Percentiles rank a stretch among this genome's conserved stretches.
phyloP scores from a whole-genome alignment of 306 rosid genomes.

The Morella rubra region DNA sequence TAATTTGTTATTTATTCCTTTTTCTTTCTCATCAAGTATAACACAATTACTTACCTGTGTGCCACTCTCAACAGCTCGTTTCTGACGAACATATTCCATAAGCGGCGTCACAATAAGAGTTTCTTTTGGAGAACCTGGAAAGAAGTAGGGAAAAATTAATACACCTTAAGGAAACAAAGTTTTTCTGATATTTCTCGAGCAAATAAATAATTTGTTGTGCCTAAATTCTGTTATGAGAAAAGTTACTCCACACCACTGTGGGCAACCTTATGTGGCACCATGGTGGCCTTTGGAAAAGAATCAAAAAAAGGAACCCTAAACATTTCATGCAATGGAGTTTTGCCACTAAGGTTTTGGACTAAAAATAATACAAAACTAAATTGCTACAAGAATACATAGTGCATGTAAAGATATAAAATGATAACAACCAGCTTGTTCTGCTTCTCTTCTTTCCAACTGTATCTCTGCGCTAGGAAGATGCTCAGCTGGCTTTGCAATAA shows the following conservation, averaged over 20 bases:
- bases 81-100: constrained; percentile 91
- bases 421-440: constrained; percentile 88
- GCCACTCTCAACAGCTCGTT: constrained; percentile 61
- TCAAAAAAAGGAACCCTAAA: neutral
- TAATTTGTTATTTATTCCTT: too few relatives aligned
- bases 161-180: constrained; percentile 6
- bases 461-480: constrained; percentile 99
- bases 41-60: constrained; percentile 51
- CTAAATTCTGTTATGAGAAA: neutral
- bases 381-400: neutral
- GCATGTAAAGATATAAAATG: constrained; percentile 13
- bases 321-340: neutral
- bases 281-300: neutral
- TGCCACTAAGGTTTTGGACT: constrained; percentile 1
- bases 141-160: constrained; percentile 23
- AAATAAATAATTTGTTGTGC: neutral
- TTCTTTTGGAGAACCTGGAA: constrained; percentile 72
- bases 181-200: constrained; percentile 12
- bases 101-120: constrained; percentile 76
- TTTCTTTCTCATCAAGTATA: neutral
- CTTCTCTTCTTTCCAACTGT: constrained; percentile 97
- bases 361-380: neutral
- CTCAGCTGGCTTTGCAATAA: constrained; percentile 78
- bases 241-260: neutral
- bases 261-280: constrained; percentile 15